phyloP scores from a whole-genome alignment of 202 grass and related monocot species.

The Carex arenaria region DNA sequence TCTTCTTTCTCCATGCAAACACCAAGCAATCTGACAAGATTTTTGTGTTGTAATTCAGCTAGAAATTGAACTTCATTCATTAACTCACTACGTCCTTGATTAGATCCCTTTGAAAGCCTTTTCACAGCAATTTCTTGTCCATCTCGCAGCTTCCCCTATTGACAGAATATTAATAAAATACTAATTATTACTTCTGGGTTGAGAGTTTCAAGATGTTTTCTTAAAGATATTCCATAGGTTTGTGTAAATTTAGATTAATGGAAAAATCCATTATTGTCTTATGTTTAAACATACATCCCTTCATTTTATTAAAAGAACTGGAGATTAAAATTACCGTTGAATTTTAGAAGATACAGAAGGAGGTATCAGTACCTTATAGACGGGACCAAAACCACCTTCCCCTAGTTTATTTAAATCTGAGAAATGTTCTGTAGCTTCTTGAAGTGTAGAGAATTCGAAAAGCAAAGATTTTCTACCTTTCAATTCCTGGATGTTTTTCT shows the following conservation, averaged over 20 bases:
- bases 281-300: background rate
- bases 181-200: background rate
- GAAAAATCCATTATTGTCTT: background rate
- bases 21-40: slow-evolving; percentile 52
- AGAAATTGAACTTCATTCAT: slow-evolving; percentile 39
- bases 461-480: slow-evolving; percentile 31
- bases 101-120: slow-evolving; percentile 29
- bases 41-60: slow-evolving; percentile 58
- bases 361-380: slow-evolving; percentile 50
- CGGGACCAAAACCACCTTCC: slow-evolving; percentile 51
- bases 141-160: slow-evolving; percentile 36
- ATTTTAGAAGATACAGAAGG: background rate
- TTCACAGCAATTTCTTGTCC: slow-evolving; percentile 65
- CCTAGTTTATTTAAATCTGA: slow-evolving; percentile 47
- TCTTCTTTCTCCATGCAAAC: slow-evolving; percentile 37
- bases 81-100: slow-evolving; percentile 30
- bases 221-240: background rate
- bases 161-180: background rate
- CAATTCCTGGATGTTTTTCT: slow-evolving; percentile 24
- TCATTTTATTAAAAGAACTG: background rate
- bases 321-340: background rate
- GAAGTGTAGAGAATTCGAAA: slow-evolving; percentile 38
- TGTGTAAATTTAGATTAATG: background rate
- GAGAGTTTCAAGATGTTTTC: background rate
- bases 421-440: slow-evolving; percentile 50